These are phyloP conservation scores for Kwoniella sp. DNA, from an alignment of 768 basidiomycete genomes.

Conservation along the genomic window DNA sequence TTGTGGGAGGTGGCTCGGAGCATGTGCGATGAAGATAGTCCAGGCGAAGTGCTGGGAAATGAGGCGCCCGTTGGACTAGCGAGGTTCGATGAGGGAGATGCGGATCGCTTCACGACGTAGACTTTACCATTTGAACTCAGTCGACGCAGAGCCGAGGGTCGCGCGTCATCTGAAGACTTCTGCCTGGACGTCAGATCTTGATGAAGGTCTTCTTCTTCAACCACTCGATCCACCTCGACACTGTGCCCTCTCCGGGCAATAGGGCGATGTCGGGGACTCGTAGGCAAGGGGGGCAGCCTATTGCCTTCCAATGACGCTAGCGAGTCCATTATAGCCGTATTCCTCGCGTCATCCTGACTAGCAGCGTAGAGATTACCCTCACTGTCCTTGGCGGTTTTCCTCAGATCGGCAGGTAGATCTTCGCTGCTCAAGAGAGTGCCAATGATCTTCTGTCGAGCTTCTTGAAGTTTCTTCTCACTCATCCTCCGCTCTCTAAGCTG, in stretches of 20 bases:
- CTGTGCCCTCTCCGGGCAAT: conserved; percentile 9
- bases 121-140: conserved; percentile 40
- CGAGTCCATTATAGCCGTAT: conserved; percentile 30
- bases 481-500: conserved; percentile 31
- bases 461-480: conserved; percentile 39
- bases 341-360: conserved; percentile 19
- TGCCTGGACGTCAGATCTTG: neutral
- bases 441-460: conserved; percentile 43
- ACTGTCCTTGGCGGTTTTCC: neutral
- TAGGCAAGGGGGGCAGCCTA: neutral
- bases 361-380: neutral
- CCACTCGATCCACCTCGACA: conserved; percentile 21
- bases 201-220: conserved; percentile 27
- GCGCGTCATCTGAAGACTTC: conserved; percentile 1
- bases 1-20: conserved; percentile 8
- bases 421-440: conserved; percentile 39
- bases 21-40: conserved; percentile 11
- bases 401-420: conserved; percentile 33
- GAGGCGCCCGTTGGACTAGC: conserved; percentile 15
- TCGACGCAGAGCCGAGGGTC: conserved; percentile 22
- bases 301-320: conserved; percentile 43
- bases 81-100: conserved; percentile 27
- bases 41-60: conserved; percentile 21
- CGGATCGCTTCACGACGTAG: conserved; percentile 39
- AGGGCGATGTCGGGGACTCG: conserved; percentile 16